phyloP scores from a whole-genome alignment of 495 filamentous ascomycete species.

The Podospora bellae-mahoneyi region DNA sequence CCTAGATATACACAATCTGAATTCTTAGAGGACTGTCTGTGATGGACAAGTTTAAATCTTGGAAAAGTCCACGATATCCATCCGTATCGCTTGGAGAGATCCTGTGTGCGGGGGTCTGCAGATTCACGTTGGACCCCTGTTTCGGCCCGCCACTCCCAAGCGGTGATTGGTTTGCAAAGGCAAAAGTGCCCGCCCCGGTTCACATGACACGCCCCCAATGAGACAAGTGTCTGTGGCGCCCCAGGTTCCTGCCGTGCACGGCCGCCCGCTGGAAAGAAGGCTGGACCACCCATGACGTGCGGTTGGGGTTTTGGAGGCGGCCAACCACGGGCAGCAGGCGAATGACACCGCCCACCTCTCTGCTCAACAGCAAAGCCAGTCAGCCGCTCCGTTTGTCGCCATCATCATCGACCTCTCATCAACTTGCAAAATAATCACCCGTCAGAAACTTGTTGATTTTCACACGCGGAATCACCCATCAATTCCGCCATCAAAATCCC shows the following conservation, averaged over 20 bases:
- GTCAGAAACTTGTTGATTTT: neutral
- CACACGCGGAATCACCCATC: neutral
- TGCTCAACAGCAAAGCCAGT: neutral
- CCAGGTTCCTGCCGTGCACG: conserved; percentile 12
- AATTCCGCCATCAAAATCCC: neutral
- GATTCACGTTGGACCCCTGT: neutral
- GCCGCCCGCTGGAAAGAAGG: neutral
- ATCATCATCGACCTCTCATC: conserved; percentile 2
- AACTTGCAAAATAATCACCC: neutral
- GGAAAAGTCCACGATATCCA: neutral
- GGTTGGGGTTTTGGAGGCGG: conserved; percentile 9
- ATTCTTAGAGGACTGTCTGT: neutral
- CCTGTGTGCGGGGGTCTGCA: no score
- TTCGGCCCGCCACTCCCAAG: neutral
- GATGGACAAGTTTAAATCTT: neutral
- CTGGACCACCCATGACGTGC: conserved; percentile 21
- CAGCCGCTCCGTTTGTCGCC: conserved; percentile 3
- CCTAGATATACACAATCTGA: neutral
- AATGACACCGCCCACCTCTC: conserved; percentile 1
- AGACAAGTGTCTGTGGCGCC: conserved; percentile 11
- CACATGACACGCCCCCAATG: conserved; percentile 21
- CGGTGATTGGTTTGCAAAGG: conserved; percentile 9
- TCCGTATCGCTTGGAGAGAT: neutral
- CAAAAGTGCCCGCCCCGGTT: conserved; percentile 6
- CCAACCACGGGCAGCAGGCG: conserved; percentile 13